These are phyloP conservation scores for Clathrospora elynae DNA, from an alignment of 2,329 filamentous ascomycete species.

Conservation along the genomic window DNA sequence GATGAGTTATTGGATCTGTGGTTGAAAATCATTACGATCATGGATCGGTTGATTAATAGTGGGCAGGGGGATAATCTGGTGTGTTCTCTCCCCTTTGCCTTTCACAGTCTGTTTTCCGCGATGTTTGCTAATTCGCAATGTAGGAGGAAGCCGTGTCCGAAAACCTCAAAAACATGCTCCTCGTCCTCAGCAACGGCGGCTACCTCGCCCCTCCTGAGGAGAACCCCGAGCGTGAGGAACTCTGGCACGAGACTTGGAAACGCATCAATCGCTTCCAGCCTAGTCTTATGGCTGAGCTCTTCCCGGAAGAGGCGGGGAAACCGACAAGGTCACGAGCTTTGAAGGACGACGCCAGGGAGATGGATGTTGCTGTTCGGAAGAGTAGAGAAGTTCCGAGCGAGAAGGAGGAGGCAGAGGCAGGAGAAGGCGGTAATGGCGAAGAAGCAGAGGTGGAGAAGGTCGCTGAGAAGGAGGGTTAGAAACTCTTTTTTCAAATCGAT, in stretches of 20 bases:
- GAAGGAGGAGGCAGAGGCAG: conserved; percentile 4
- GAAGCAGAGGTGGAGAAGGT: conserved; percentile 8
- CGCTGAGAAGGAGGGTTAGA: conserved; percentile 18
- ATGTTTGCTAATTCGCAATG: conserved; percentile 8
- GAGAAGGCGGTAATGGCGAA: conserved; percentile 4
- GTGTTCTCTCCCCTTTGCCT: conserved; percentile 52
- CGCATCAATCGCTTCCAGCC: conserved; percentile 66
- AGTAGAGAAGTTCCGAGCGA: conserved; percentile 2
- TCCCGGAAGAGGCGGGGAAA: conserved; percentile 55
- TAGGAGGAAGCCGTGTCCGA: conserved; percentile 95
- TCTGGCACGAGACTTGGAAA: conserved; percentile 67
- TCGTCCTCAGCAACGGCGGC: conserved; percentile 92
- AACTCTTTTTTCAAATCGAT: too few species aligned
- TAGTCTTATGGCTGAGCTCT: conserved; percentile 63
- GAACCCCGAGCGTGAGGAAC: conserved; percentile 55
- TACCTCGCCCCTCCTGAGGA: conserved; percentile 74
- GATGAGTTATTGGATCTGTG: conserved; percentile 90
- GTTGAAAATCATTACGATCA: conserved; percentile 88
- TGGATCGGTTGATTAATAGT: conserved; percentile 95
- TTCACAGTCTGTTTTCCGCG: conserved; percentile 1
- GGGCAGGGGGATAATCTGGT: conserved; percentile 88
- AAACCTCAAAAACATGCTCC: conserved; percentile 90
- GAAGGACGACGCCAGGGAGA: conserved; percentile 19
- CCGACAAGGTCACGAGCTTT: conserved; percentile 29
- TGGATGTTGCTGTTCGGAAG: conserved; percentile 14